Conservation (phyloP, 2,329 filamentous ascomycete species). For the Trichoderma sp. region DNA sequence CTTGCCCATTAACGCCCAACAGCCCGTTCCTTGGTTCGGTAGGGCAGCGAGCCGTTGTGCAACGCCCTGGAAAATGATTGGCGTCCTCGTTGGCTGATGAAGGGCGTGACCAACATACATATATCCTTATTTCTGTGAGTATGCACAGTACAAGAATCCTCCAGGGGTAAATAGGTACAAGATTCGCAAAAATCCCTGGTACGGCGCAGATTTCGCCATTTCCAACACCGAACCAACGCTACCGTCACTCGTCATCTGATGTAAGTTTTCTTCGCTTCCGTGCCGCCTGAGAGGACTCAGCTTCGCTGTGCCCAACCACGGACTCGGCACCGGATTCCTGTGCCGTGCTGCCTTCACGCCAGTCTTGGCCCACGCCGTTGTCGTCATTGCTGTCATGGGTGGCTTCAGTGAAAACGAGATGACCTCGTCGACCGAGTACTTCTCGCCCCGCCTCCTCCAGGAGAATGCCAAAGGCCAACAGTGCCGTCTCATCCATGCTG, state of each 20-base stretch:
- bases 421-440: constrained; percentile 63
- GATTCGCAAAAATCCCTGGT: background rate
- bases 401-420: constrained; percentile 65
- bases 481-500: constrained; percentile 76
- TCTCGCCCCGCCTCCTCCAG: constrained; percentile 69
- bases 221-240: background rate
- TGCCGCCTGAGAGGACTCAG: constrained; percentile 28
- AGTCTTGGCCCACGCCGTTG: constrained; percentile 2
- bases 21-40: background rate
- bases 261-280: constrained; percentile 40
- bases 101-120: background rate
- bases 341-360: background rate
- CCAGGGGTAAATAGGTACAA: background rate
- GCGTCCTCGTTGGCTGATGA: background rate
- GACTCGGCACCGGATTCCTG: constrained; percentile 12
- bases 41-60: background rate
- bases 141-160: background rate
- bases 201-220: background rate
- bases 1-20: background rate
- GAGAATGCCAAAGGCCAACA: constrained; percentile 73
- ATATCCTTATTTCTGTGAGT: background rate
- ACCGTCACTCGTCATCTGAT: constrained; percentile 17
- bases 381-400: constrained; percentile 9
- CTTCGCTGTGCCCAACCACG: constrained; percentile 32
- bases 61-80: background rate